Base-by-base conservation (phyloP, 2,329 filamentous ascomycete genomes). In the Dendrostoma leiphaemia region DNA sequence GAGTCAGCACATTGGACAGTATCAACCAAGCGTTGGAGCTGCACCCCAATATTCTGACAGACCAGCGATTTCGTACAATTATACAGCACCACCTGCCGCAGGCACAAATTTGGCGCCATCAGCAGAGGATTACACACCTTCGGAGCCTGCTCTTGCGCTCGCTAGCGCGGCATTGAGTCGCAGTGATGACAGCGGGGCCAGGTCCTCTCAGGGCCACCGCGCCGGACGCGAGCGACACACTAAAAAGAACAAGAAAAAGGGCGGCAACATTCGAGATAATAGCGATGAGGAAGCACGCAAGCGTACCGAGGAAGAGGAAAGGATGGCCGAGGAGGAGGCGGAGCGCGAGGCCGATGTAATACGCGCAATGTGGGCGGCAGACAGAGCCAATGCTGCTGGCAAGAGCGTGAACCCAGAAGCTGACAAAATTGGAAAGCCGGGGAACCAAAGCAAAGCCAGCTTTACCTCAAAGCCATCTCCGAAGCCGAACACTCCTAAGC, bases 351-450 rank as follows among this genome's bases (percentile, higher is more conserved):
- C 65, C 38, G 61, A 66, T 21, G 62, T 62, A 40, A 67, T 66
- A 19, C 65, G 62, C 12, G 64, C 63, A n/a, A 69, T 68, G 66
- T 68, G 67, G 67, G 65, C 65, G 19, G 62, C 65, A 23, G 62
- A 67, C 19, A 63, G 64, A 28, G 57, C 37, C 15, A 62, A 64
- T 12, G 48, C 63, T 9, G 62, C 64, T 24, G 41, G 47, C 35
- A 57, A 54, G 2, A 62, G 64, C 4, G 43, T 62, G 51, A 58
- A 65, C 61, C 71, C 57, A 56, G 66, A 56, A 47, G 62, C 60
- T 44, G 51, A 53, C 21, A 56, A 9, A 19, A 8, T 7, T 28
- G 38, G 19, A 35, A n/a, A 28, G 21, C 23, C 53, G 28, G 55
- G 59, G 19, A 40, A 53, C 28, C 19, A 55, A 51, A 54, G 43